Evolutionary conservation across 768 basidiomycete genomes (phyloP), one percentile per base, ranked within the genome.

Genomic region (Tulasnella sp.): DNA sequence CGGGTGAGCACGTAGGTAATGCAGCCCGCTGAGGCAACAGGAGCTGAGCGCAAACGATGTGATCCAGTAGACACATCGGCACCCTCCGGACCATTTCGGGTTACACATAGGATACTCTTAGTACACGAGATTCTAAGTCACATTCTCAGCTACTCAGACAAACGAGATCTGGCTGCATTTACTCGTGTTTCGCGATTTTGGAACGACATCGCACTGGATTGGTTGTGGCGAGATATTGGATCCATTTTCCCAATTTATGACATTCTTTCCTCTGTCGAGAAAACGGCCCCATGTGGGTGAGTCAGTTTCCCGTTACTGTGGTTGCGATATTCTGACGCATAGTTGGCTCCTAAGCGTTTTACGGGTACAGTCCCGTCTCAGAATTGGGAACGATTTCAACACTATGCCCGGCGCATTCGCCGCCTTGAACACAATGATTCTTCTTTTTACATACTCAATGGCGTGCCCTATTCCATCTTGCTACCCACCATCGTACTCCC

Each of bases 201-300:
- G 55, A 57, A 35, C 23, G 42, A 77, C 23, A n/a, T 70, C 40
- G 76, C 76, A 16, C n/a, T 70, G 13, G 70, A 67, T 13, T 20
- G 16, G 15, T 18, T 77, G 57, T 77, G 76, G 76, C 37, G 39
- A 35, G 76, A 77, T 2, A 26, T 77, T 16, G 10, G 6, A 13
- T 37, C 37, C 37, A 5, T 77, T 29, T 61, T n/a, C 16, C 76
- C 76, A 18, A 29, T 77, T 0, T 40, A 70, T 67, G 67, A 46
- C 4, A 20, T 51, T 70, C 29, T 40, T 57, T 35, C n/a, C 26
- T 74, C 42, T 15, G 35, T 37, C 18, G 16, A 71, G n/a, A 26
- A 35, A 35, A 35, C 35, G 35, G 55, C 6, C 9, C 2, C 20
- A 57, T 20, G 26, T 20, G 20, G 20, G 20, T 44, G 44, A 18